Evolutionary conservation across 768 basidiomycete genomes (phyloP), one percentile per base, ranked within the genome.

Genomic region (Boletellus sp.): DNA sequence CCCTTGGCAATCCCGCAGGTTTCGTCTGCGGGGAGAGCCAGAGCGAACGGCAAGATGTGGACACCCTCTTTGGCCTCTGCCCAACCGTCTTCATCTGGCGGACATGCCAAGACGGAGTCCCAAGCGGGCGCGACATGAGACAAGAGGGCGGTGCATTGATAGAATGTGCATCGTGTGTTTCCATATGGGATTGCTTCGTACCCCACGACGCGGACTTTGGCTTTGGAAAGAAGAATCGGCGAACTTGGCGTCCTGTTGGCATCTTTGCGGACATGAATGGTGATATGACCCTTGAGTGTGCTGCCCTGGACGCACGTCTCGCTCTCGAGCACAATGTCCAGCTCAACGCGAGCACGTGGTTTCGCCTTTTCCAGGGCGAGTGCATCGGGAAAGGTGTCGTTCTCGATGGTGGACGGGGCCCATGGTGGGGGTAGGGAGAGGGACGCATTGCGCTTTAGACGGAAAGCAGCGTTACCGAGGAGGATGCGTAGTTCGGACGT

Each of bases 261-360:
- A 23, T 77, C 76, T 41, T 78, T 74, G 45, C 76, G 74, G 17
- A 95, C 76, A 28, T 74, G 75, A 35, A 94, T 69, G 42, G 84
- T 79, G 68, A 94, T 71, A 35, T 75, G 69, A 3, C 94, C 94
- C 39, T 78, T 78, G 38, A 95, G 69, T 54, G 74, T 72, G 7
- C 82, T 84, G 3, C 92, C 92, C 71, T 95, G 89, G 3, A 94
- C 86, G 55, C 83, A 83, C 10, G 80, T 74, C 51, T 89, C 78
- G 55, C 80, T 82, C 52, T 89, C 83, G 28, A 92, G 76, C n/a
- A 81, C 68, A 35, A 95, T 81, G 57, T 94, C 90, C 11, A 94
- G 72, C 63, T 87, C 86, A 1, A 94, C 86, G 45, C 90, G 83
- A 8, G 90, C 82, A 20, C 78, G 80, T 13, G 80, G 62, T 58